Percentiles rank a stretch among this genome's conserved stretches.
Conservation (phyloP, 1,139 yeast species). For the Debaryomyces psychrophilus region DNA sequence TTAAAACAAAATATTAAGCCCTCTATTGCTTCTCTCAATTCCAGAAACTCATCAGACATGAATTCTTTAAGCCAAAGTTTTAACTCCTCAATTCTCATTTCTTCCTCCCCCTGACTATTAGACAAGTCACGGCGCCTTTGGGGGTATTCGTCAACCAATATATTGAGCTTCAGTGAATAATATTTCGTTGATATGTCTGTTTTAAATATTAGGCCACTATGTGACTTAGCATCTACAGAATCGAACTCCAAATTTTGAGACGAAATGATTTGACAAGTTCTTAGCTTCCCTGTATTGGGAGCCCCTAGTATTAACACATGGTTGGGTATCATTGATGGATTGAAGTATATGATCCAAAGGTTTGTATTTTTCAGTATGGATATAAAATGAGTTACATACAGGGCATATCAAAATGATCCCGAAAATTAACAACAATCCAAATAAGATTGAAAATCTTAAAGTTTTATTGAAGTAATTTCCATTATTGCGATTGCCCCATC, state of each 20-base stretch:
- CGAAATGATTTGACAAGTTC: conserved; percentile 29
- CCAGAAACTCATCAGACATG: conserved; percentile 31
- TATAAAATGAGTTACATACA: not conserved
- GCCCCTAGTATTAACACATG: conserved; percentile 44
- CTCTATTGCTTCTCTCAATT: conserved; percentile 41
- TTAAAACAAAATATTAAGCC: conserved; percentile 43
- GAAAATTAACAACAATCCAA: conserved; percentile 4
- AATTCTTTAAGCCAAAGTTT: conserved; percentile 37
- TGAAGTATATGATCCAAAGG: not conserved
- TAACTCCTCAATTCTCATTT: conserved; percentile 20
- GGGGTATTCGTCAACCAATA: conserved; percentile 46
- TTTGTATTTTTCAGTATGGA: conserved; percentile 1
- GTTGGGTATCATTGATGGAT: conserved; percentile 28
- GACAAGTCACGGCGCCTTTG: conserved; percentile 18
- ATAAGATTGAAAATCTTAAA: not conserved
- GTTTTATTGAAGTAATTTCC: not conserved
- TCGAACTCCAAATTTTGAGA: conserved; percentile 14
- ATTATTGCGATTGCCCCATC: conserved; percentile 17
- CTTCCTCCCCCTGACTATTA: conserved; percentile 6
- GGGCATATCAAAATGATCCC: conserved; percentile 3
- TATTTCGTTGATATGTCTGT: conserved; percentile 37
- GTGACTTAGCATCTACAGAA: conserved; percentile 23
- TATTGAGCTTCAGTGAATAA: conserved; percentile 31
- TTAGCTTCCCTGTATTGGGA: conserved; percentile 41
- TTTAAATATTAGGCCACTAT: conserved; percentile 42